Evolutionary conservation across 1,284 basidiomycete species (phyloP).

Genomic region (Cryptococcus amylolentus): DNA sequence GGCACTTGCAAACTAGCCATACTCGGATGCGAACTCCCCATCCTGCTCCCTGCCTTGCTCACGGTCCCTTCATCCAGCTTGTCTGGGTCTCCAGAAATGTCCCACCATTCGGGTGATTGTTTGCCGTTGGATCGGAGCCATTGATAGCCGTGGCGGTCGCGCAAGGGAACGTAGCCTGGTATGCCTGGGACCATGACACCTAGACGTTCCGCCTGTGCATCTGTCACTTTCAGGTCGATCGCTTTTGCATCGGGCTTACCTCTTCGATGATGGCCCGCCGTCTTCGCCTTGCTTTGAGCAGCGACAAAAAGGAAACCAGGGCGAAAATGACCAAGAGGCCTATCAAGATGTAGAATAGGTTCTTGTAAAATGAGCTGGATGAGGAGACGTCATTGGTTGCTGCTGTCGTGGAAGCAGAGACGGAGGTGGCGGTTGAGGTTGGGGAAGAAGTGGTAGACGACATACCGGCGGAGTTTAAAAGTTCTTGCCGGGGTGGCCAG

Average conservation of each 20-base stretch:
- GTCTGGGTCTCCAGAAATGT: slow-evolving; percentile 15
- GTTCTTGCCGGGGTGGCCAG: too few relatives aligned
- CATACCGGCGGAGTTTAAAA: neutral
- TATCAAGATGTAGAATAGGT: slow-evolving; percentile 48
- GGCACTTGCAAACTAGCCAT: neutral
- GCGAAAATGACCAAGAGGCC: slow-evolving; percentile 42
- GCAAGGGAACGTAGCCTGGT: slow-evolving; percentile 41
- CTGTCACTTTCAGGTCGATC: neutral
- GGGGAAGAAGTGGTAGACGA: slow-evolving; percentile 3
- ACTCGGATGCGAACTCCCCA: neutral
- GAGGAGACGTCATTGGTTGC: slow-evolving; percentile 3
- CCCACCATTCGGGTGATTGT: slow-evolving; percentile 43
- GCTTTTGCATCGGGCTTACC: slow-evolving; percentile 16
- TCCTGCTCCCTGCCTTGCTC: neutral
- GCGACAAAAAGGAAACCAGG: slow-evolving; percentile 35
- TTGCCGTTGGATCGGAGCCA: slow-evolving; percentile 30
- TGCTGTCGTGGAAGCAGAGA: neutral
- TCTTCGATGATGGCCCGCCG: slow-evolving; percentile 34
- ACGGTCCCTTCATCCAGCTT: too few relatives aligned
- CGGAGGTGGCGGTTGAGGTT: neutral
- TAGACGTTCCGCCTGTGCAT: slow-evolving; percentile 31
- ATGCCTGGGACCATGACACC: slow-evolving; percentile 45
- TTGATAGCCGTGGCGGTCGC: slow-evolving; percentile 26
- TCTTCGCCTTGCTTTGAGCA: slow-evolving; percentile 34
- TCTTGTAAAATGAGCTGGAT: slow-evolving; percentile 21